Evolutionary conservation across 179 eudicot genomes (phyloP).

Genomic region (Amaranthus tricolor): DNA sequence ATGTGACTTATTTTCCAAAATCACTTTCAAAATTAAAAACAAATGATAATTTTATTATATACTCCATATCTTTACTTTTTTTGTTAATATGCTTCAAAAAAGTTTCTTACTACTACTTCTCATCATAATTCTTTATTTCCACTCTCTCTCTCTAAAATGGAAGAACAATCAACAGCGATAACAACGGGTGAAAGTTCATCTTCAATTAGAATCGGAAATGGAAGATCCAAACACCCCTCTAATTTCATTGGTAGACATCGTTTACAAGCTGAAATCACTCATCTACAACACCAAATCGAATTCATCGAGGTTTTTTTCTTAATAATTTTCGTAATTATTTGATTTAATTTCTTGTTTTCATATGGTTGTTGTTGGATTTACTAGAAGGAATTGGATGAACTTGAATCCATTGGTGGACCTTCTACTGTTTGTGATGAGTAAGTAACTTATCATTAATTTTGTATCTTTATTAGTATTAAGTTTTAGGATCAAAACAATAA

Average conservation of each 20-base stretch:
- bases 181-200: constrained; percentile 11
- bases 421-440: constrained; percentile 51
- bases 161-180: constrained; percentile 5
- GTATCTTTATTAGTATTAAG: not conserved
- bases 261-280: constrained; percentile 40
- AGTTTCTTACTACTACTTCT: not conserved
- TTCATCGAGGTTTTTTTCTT: constrained; percentile 32
- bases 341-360: not conserved
- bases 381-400: constrained; percentile 50
- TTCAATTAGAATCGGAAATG: constrained; percentile 15
- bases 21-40: no score
- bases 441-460: constrained; percentile 5
- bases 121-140: not conserved
- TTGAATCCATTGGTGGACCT: constrained; percentile 45
- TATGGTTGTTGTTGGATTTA: not conserved
- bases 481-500: not conserved
- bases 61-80: not conserved
- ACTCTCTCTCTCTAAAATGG: constrained; percentile 16
- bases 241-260: constrained; percentile 50
- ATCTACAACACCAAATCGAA: constrained; percentile 44
- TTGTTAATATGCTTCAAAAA: no score
- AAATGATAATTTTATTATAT: not conserved
- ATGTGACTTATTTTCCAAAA: no score
- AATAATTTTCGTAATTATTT: not conserved
- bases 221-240: constrained; percentile 18